Conservation (phyloP, 371 early-diverging fungal genomes). For the Encephalitozoon romaleae region DNA sequence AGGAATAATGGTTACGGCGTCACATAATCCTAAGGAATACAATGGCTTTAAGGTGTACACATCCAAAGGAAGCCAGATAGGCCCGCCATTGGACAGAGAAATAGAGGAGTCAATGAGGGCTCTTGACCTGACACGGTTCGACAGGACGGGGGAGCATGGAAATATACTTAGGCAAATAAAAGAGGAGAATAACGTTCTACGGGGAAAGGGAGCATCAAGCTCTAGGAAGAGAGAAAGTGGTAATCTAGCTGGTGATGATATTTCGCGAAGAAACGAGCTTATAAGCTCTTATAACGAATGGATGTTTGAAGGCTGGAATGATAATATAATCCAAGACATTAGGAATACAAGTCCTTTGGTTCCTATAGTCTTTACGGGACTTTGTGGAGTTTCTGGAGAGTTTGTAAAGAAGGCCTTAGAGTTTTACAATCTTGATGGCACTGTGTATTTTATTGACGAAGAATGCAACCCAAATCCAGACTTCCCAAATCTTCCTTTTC, state of each 20-base stretch:
- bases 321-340: background rate
- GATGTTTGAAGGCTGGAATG: background rate
- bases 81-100: constrained; percentile 75
- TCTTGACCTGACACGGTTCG: background rate
- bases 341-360: background rate
- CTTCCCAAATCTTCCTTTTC: background rate
- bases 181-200: background rate
- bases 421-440: background rate
- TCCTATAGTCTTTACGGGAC: background rate
- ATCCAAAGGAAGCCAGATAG: constrained; percentile 91
- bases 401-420: background rate
- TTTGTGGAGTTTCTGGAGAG: constrained; percentile 5
- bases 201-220: background rate
- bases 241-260: background rate
- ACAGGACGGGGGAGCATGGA: background rate
- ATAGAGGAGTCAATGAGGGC: background rate
- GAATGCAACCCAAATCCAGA: background rate
- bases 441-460: background rate
- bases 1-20: constrained; percentile 96
- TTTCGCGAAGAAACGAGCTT: background rate
- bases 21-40: constrained; percentile 89
- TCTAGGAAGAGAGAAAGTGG: background rate
- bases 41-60: constrained; percentile 98
- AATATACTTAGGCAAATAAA: background rate
- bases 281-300: background rate